Base-by-base conservation (phyloP, 2,329 filamentous ascomycete species). In the Lachnellula occidentalis region DNA sequence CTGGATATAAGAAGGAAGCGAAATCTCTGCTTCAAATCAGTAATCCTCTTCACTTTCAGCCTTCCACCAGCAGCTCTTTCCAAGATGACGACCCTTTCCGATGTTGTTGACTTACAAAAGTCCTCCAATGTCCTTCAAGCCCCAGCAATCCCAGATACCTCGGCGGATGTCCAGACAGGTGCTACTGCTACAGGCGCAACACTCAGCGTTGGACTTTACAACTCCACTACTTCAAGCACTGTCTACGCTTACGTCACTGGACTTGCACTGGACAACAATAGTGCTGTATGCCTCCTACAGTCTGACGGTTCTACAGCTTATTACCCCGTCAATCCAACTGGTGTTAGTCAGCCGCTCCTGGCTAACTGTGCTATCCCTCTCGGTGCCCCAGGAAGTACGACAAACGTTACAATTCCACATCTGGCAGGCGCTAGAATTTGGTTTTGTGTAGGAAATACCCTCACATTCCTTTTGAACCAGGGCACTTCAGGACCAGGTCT, bases 231-330 rank as follows among this genome's bases (percentile, higher is more conserved):
- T 31, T 84, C 85, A 1, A 71, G 73, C 50, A 78, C 71, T 34
- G 79, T 83, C 42, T 90, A 81, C 63, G 87, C 83, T 17, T 87
- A 88, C 67, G 78, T 94, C 64, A 91, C 85, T 1, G 88, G 88
- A 17, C 74, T 76, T 17, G 81, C 83, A 36, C 66, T 85, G 43
- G 77, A 83, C 66, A 79, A 80, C n/a, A 76, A 79, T 66, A 80
- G 82, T 62, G 75, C 75, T 14, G 74, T 85, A 21, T 78, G 85
- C 56, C 74, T 91, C 45, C 74, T 91, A 27, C 74, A 80, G 61
- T 73, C 84, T 14, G 86, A 91, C 64, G 87, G 87, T 43, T 72
- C 73, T 51, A 86, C 82, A 4, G 70, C 80, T 4, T 87, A 88
- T 71, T 84, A 80, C 58, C 88, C 88, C 1, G 64, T 69, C 1